Percentiles rank a stretch among this genome's conserved stretches.
Evolutionary conservation across 148 eudicot species (phyloP).

Genomic region (Chenopodium quinoa): DNA sequence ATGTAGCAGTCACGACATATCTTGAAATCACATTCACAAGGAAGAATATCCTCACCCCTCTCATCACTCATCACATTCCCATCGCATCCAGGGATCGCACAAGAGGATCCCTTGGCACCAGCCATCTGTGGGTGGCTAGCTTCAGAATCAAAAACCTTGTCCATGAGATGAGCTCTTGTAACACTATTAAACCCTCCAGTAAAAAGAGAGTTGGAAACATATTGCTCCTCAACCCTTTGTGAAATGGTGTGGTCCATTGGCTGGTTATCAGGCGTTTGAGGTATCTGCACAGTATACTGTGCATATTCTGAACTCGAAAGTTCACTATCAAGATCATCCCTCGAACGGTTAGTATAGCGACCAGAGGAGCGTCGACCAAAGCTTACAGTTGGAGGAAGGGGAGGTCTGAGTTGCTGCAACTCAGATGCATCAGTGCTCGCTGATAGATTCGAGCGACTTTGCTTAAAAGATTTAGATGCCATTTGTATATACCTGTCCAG

Average conservation of each 20-base stretch:
- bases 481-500: constrained; percentile 26
- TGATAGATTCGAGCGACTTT: constrained; percentile 52
- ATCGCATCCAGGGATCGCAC: constrained; percentile 80
- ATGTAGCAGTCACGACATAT: constrained; percentile 82
- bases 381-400: constrained; percentile 56
- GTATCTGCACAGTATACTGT: constrained; percentile 68
- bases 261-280: constrained; percentile 82
- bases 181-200: constrained; percentile 73
- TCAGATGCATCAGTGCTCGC: constrained; percentile 50
- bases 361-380: constrained; percentile 74
- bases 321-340: constrained; percentile 86
- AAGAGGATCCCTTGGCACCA: constrained; percentile 78
- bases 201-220: constrained; percentile 75
- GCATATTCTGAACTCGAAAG: constrained; percentile 46
- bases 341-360: constrained; percentile 56
- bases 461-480: constrained; percentile 69
- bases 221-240: constrained; percentile 79
- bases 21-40: constrained; percentile 86
- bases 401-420: constrained; percentile 50
- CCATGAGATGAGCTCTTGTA: constrained; percentile 89
- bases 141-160: constrained; percentile 78
- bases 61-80: constrained; percentile 88
- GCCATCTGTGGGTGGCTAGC: constrained; percentile 83
- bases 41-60: constrained; percentile 71
- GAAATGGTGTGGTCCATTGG: constrained; percentile 62